Evolutionary conservation across 2,329 filamentous ascomycete species (phyloP), one percentile per base, ranked within the genome.

Genomic region (Fusarium sp.): DNA sequence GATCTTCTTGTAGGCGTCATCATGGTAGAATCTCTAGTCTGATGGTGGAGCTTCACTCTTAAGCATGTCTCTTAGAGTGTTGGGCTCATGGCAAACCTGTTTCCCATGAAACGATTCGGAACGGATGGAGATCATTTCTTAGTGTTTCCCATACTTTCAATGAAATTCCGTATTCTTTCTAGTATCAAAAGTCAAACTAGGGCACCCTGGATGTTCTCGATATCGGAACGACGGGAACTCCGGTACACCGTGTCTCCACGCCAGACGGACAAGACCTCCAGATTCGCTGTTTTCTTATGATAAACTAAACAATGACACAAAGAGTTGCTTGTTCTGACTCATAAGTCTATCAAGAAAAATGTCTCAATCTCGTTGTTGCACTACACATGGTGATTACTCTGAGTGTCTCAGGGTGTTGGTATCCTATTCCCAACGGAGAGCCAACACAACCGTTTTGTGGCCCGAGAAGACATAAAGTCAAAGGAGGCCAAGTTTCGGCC

Each of bases 381-480:
- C 3, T 34, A 6, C 3, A 13, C 15, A 7, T 55, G 15, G 24
- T 7, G 6, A 24, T 38, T 39, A 19, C 26, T 46, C 5, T 36
- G 24, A 65, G 46, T 64, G 42, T 47, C 39, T 44, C 46, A 8
- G n/a, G 13, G 10, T 36, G 22, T 39, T 31, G 19, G 10, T 28
- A 7, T 40, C 31, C 21, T 34, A 15, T 33, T 7, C 19, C 14
- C 3, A 31, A 21, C 19, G 4, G 24, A 17, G 19, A 43, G 31
- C 31, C 11, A 14, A 21, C 14, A 36, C 4, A 11, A 19, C 43
- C 44, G 8, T 43, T 10, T n/a, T 4, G 5, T 15, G n/a, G 15
- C 7, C 34, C 15, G 11, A 9, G 11, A n/a, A 33, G 4, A 34
- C 8, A 14, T 5, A 14, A 22, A n/a, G 15, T 28, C 28, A 45